Evolutionary conservation across 768 basidiomycete genomes (phyloP).

Genomic region (Strobilomyces echinocephalus): DNA sequence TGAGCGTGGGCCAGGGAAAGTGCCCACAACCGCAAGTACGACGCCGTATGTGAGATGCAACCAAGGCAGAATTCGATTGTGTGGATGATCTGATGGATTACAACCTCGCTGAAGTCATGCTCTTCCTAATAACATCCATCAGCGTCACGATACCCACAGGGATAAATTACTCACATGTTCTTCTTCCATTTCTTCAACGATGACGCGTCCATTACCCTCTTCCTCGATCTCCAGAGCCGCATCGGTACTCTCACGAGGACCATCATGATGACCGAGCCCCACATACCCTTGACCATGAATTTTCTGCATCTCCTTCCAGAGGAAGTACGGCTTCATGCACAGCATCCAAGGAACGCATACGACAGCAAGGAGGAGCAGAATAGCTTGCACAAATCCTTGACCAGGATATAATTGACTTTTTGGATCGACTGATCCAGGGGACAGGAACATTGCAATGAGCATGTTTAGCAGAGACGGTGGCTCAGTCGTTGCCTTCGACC

Average conservation of each 20-base stretch:
- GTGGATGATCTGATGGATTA: constrained; percentile 97
- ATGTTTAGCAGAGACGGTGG: constrained; percentile 93
- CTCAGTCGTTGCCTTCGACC: constrained; percentile 59
- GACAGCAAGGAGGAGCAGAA: constrained; percentile 71
- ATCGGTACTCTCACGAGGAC: constrained; percentile 51
- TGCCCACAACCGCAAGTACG: constrained; percentile 93
- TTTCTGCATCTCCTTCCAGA: constrained; percentile 85
- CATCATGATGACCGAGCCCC: constrained; percentile 56
- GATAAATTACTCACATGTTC: constrained; percentile 58
- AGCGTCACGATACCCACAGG: constrained; percentile 4
- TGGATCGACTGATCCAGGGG: constrained; percentile 74
- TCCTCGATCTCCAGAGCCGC: constrained; percentile 71
- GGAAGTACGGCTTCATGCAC: constrained; percentile 84
- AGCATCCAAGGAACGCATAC: constrained; percentile 96
- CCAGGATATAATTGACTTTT: constrained; percentile 76
- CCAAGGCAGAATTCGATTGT: constrained; percentile 99
- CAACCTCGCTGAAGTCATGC: constrained; percentile 90
- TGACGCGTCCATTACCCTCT: constrained; percentile 70
- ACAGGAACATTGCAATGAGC: constrained; percentile 95
- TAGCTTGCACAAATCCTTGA: constrained; percentile 77
- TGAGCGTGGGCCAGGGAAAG: constrained; percentile 97
- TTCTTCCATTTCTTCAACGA: constrained; percentile 64
- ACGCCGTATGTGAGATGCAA: constrained; percentile 96
- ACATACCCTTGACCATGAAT: constrained; percentile 83
- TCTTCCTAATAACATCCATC: constrained; percentile 48